phyloP scores from a whole-genome alignment of 805 yeast genomes.

The Hanseniaspora nectarophila region DNA sequence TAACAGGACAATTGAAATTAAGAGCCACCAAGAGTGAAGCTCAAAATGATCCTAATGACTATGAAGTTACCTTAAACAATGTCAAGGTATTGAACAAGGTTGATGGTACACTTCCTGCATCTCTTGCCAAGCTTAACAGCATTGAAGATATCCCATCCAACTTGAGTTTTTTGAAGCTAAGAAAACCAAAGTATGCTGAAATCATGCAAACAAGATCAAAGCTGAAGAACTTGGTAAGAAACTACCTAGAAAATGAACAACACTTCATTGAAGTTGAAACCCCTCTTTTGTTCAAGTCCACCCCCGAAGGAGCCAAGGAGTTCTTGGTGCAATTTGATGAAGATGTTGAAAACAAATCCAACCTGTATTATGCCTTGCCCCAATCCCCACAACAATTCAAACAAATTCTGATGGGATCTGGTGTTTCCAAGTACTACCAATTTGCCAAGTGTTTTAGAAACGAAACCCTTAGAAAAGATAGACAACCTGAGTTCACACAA shows the following conservation, averaged over 20 bases:
- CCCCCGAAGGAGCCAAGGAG: constrained; percentile 97
- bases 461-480: constrained; percentile 85
- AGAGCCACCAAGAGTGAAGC: constrained; percentile 21
- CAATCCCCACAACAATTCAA: constrained; percentile 98
- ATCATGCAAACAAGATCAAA: constrained; percentile 46
- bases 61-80: constrained; percentile 48
- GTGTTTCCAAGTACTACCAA: constrained; percentile 75
- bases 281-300: constrained; percentile 82
- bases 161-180: constrained; percentile 66
- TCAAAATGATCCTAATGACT: constrained; percentile 23
- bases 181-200: constrained; percentile 46
- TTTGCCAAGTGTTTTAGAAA: constrained; percentile 91
- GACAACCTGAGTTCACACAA: constrained; percentile 97
- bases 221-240: constrained; percentile 39
- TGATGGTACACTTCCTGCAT: constrained; percentile 1
- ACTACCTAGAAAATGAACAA: constrained; percentile 28
- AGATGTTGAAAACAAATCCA: constrained; percentile 41
- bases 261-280: constrained; percentile 80
- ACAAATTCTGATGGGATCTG: constrained; percentile 88
- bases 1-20: constrained; percentile 41
- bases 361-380: constrained; percentile 73
- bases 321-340: constrained; percentile 60
- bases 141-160: constrained; percentile 53
- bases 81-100: constrained; percentile 44
- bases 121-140: neutral